phyloP scores from a whole-genome alignment of 257 asterid genomes.

The Voacanga thouarsii region DNA sequence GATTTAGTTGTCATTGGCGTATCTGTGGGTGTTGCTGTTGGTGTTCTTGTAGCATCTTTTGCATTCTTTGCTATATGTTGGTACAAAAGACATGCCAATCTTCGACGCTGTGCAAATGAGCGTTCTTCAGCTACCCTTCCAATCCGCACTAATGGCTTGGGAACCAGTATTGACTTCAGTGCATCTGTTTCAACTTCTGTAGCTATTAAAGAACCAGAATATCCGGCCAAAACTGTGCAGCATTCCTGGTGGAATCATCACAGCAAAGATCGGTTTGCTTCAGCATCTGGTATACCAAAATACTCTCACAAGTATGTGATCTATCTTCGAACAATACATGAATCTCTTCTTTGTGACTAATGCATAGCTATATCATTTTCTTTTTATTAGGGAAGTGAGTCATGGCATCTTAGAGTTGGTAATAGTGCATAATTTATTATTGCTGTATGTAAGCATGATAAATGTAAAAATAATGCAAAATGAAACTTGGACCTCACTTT shows the following conservation, averaged over 20 bases:
- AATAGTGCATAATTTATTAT: not conserved
- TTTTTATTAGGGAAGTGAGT: not conserved
- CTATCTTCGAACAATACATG: conserved; percentile 11
- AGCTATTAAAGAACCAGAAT: conserved; percentile 29
- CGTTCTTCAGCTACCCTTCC: conserved; percentile 62
- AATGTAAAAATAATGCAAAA: not conserved
- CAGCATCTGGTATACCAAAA: conserved; percentile 76
- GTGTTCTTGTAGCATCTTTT: conserved; percentile 64
- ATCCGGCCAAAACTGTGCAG: conserved; percentile 40
- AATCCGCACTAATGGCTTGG: conserved; percentile 71
- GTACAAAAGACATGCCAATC: conserved; percentile 55
- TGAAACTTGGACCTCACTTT: not conserved
- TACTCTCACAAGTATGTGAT: conserved; percentile 77
- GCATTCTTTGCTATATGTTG: conserved; percentile 59
- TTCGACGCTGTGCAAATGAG: conserved; percentile 44
- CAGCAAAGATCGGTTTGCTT: conserved; percentile 50
- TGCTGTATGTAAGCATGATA: not conserved
- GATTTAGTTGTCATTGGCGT: conserved; percentile 78
- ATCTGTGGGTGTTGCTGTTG: conserved; percentile 73
- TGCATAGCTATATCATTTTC: not conserved
- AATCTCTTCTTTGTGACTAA: not conserved
- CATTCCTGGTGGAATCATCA: conserved; percentile 71
- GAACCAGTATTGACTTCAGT: conserved; percentile 58
- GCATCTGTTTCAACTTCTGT: conserved; percentile 59
- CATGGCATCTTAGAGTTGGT: conserved; percentile 8